Percentiles rank a stretch among this genome's conserved stretches.
Conservation (phyloP, 495 filamentous ascomycete genomes). For the Staphylotrichum longicolle region DNA sequence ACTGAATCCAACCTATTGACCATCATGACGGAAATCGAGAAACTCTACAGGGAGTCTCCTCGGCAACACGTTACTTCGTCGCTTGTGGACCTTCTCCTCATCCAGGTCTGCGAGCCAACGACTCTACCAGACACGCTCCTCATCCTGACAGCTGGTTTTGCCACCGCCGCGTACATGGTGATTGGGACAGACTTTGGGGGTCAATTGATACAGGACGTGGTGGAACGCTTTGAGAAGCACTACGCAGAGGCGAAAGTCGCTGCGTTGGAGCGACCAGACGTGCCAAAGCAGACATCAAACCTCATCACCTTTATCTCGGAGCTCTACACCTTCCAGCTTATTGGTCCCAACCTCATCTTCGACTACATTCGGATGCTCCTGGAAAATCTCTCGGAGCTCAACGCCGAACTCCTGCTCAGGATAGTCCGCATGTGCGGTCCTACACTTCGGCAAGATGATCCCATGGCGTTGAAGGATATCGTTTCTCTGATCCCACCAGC, state of each 20-base stretch:
- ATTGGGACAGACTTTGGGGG: constrained; percentile 86
- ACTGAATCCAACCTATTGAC: constrained; percentile 84
- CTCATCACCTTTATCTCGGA: constrained; percentile 80
- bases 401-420: constrained; percentile 85
- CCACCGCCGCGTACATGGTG: constrained; percentile 81
- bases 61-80: constrained; percentile 80
- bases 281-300: constrained; percentile 69
- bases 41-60: constrained; percentile 75
- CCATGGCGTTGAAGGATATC: constrained; percentile 87
- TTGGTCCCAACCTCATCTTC: constrained; percentile 78
- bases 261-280: constrained; percentile 46
- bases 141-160: constrained; percentile 86
- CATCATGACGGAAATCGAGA: constrained; percentile 76
- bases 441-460: constrained; percentile 86
- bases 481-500: constrained; percentile 73
- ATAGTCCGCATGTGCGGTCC: constrained; percentile 77
- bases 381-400: constrained; percentile 73
- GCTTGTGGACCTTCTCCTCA: constrained; percentile 69
- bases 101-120: constrained; percentile 71
- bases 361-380: constrained; percentile 84
- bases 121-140: constrained; percentile 81
- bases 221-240: constrained; percentile 63
- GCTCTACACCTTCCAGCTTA: constrained; percentile 86
- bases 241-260: constrained; percentile 46
- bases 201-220: constrained; percentile 71